Evolutionary conservation across 371 early-diverging fungal genomes (phyloP).

Genomic region (Zychaea mexicana): DNA sequence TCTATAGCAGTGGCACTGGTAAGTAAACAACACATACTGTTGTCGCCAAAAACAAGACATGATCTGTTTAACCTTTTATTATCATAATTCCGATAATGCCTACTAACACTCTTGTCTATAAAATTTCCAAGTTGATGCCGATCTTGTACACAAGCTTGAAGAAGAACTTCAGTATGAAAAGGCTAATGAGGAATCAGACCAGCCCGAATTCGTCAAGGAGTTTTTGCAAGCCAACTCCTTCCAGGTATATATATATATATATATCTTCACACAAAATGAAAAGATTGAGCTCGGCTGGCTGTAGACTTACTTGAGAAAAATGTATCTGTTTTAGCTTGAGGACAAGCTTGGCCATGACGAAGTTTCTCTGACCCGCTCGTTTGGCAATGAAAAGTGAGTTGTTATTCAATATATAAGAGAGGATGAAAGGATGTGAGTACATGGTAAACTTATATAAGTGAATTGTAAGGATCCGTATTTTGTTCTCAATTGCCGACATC

Average conservation of each 20-base stretch:
- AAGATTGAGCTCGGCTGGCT: no score
- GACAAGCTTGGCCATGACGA: conserved; percentile 83
- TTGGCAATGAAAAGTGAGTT: conserved; percentile 88
- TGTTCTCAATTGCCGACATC: conserved; percentile 88
- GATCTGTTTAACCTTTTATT: not conserved
- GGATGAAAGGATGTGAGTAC: no score
- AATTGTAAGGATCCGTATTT: conserved; percentile 81
- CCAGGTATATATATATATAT: conserved; percentile 52
- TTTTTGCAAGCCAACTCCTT: conserved; percentile 79
- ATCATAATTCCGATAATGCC: no score
- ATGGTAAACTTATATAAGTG: no score
- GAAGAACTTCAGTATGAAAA: conserved; percentile 86
- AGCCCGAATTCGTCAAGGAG: conserved; percentile 75
- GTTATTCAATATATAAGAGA: not conserved
- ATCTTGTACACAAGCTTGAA: conserved; percentile 70
- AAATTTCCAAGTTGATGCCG: conserved; percentile 63
- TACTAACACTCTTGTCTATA: no score
- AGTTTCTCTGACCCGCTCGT: conserved; percentile 79
- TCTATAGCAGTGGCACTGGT: conserved; percentile 40
- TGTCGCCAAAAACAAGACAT: not conserved
- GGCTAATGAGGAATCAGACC: conserved; percentile 58
- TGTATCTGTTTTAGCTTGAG: no score
- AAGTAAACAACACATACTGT: not conserved
- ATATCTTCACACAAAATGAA: not conserved
- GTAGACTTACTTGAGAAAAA: no score